Percentiles rank a stretch among this genome's conserved stretches.
phyloP scores from a whole-genome alignment of 768 basidiomycete genomes.

The Pisolithus albus region DNA sequence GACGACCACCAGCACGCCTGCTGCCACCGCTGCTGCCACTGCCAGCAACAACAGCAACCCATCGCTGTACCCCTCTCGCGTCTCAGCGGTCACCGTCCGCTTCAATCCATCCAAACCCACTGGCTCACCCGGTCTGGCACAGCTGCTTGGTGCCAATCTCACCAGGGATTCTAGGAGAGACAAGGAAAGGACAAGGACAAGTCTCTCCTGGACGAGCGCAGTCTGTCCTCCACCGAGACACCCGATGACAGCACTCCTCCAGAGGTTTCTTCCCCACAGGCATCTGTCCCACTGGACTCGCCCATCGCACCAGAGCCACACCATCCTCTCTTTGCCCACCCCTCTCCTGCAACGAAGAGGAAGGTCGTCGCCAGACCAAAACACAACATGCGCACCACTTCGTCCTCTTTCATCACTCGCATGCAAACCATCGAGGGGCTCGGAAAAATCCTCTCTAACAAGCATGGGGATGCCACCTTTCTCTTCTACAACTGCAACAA shows the following conservation, averaged over 20 bases:
- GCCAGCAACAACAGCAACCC: no score
- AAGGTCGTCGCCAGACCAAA: slow-evolving; percentile 73
- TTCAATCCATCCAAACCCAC: slow-evolving; percentile 53
- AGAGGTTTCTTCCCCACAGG: slow-evolving; percentile 32
- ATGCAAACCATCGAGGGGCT: slow-evolving; percentile 77
- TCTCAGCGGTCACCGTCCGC: slow-evolving; percentile 55
- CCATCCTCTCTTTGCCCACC: slow-evolving; percentile 53
- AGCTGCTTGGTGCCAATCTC: slow-evolving; percentile 55
- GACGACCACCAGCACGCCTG: slow-evolving; percentile 22
- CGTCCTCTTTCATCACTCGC: slow-evolving; percentile 87
- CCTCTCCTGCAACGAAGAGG: slow-evolving; percentile 44
- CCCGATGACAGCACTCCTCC: slow-evolving; percentile 50
- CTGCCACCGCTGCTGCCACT: slow-evolving; percentile 23
- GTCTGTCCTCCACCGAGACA: slow-evolving; percentile 78
- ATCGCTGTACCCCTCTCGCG: slow-evolving; percentile 41
- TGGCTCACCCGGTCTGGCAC: slow-evolving; percentile 55
- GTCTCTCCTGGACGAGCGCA: slow-evolving; percentile 47
- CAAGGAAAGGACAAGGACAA: slow-evolving; percentile 37
- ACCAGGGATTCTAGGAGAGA: slow-evolving; percentile 57
- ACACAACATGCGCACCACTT: slow-evolving; percentile 85
- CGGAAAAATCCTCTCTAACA: slow-evolving; percentile 60
- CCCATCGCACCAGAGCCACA: slow-evolving; percentile 26
- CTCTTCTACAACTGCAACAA: slow-evolving; percentile 85
- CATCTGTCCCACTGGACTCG: slow-evolving; percentile 30
- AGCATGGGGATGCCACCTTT: slow-evolving; percentile 81